Evolutionary conservation across 164 flowering plant species (phyloP).

Genomic region (Taxillus chinensis): DNA sequence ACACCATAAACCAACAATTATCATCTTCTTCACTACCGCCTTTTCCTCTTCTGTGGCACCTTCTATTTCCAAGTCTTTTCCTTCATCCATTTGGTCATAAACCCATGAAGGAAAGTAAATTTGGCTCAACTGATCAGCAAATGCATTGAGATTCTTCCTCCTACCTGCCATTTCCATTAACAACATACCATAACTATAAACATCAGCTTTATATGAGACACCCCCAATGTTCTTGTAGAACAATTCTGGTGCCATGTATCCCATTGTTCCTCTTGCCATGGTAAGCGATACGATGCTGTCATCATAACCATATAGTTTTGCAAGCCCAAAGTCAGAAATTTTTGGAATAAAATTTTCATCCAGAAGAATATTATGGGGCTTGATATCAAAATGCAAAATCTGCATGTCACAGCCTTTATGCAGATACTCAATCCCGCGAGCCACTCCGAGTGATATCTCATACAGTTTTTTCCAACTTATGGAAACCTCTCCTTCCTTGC

Average conservation of each 20-base stretch:
- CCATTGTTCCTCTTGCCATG: conserved; percentile 11
- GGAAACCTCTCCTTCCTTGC: not conserved
- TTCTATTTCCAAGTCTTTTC: conserved; percentile 6
- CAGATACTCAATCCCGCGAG: not conserved
- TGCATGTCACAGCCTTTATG: conserved; percentile 7
- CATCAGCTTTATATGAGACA: conserved; percentile 7
- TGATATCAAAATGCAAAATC: conserved; percentile 20
- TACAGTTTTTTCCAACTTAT: conserved; percentile 2
- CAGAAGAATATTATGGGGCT: conserved; percentile 12
- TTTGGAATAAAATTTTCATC: conserved; percentile 15
- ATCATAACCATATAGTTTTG: conserved; percentile 3
- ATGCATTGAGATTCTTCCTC: conserved; percentile 7
- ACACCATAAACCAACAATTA: conserved; percentile 21
- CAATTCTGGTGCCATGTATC: conserved; percentile 17
- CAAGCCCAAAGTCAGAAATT: conserved; percentile 18
- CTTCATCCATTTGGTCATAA: conserved; percentile 10
- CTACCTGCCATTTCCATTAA: conserved; percentile 13
- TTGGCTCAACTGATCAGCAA: conserved; percentile 8
- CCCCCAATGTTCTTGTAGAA: conserved; percentile 10
- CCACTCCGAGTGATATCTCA: not conserved
- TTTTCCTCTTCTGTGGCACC: conserved; percentile 8
- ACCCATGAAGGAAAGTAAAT: conserved; percentile 18
- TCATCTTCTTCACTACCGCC: conserved; percentile 14
- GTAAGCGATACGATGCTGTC: conserved; percentile 8
- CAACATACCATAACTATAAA: conserved; percentile 18